phyloP scores from a whole-genome alignment of 164 flowering plant species.

The Euptelea pleiosperma region DNA sequence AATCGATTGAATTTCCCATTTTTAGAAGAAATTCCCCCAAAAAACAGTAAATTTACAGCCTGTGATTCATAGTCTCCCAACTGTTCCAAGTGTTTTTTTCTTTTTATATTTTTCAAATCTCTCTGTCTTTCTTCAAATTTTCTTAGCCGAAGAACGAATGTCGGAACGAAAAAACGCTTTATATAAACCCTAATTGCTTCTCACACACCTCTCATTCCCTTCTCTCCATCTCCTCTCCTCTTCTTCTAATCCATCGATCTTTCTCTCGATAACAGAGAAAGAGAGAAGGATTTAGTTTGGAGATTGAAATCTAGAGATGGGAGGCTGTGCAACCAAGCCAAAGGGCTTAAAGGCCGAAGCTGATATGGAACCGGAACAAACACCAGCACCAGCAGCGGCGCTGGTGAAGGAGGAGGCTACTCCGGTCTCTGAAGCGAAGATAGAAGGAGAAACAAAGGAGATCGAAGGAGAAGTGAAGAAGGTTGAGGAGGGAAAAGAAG shows the following conservation, averaged over 20 bases:
- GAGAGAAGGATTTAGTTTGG: neutral
- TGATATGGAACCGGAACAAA: too few species aligned
- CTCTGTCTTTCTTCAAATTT: conserved; percentile 1
- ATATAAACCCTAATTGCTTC: conserved; percentile 1
- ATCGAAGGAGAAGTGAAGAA: neutral
- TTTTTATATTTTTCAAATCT: neutral
- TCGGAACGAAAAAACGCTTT: conserved; percentile 9
- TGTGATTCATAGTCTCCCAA: too few species aligned
- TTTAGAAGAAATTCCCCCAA: neutral
- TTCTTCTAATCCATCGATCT: neutral
- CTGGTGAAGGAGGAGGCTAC: conserved; percentile 10
- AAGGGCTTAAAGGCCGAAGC: conserved; percentile 24
- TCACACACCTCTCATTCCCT: neutral
- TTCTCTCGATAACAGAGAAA: conserved; percentile 4
- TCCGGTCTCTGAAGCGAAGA: neutral
- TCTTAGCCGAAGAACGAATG: conserved; percentile 14
- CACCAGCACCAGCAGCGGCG: too few species aligned
- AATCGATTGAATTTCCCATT: too few species aligned
- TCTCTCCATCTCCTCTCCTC: neutral
- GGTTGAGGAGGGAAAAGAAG: too few species aligned
- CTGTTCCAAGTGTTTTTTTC: too few species aligned
- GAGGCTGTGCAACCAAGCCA: conserved; percentile 38
- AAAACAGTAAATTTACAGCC: neutral
- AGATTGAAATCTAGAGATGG: conserved; percentile 16
- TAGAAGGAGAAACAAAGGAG: neutral